phyloP scores from a whole-genome alignment of 345 rosid species.

The Populus deltoides region DNA sequence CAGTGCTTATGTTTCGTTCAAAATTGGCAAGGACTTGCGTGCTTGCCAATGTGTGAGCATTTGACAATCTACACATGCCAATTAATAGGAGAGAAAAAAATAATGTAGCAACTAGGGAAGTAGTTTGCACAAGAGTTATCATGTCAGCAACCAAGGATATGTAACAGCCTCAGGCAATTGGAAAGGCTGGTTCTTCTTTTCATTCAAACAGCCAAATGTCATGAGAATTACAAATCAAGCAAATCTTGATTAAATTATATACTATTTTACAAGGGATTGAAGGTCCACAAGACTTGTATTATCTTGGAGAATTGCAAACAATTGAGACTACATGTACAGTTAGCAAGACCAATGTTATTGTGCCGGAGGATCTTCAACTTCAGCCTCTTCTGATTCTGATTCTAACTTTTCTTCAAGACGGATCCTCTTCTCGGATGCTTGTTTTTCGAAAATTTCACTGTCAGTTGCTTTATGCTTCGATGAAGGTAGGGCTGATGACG shows the following conservation, averaged over 20 bases:
- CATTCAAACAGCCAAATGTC: too few relatives aligned
- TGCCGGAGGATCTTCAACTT: constrained; percentile 30
- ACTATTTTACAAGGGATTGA: background rate
- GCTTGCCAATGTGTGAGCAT: too few relatives aligned
- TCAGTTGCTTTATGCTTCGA: constrained; percentile 38
- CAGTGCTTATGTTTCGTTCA: too few relatives aligned
- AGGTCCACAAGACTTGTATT: background rate
- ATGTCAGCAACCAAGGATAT: too few relatives aligned
- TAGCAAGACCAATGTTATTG: constrained; percentile 18
- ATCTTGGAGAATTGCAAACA: background rate
- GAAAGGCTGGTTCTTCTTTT: too few relatives aligned
- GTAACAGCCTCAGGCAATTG: too few relatives aligned
- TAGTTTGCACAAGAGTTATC: too few relatives aligned
- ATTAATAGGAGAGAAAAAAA: too few relatives aligned
- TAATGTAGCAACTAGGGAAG: too few relatives aligned
- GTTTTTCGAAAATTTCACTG: constrained; percentile 19
- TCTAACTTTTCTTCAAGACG: constrained; percentile 31
- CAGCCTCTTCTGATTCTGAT: constrained; percentile 21
- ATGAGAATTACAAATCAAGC: background rate
- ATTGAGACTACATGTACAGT: background rate
- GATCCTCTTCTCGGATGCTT: constrained; percentile 39
- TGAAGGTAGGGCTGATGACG: constrained; percentile 17
- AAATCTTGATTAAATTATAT: background rate
- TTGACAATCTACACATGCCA: too few relatives aligned
- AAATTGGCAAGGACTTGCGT: too few relatives aligned